phyloP scores from a whole-genome alignment of 2,329 filamentous ascomycete genomes.

The Colletotrichum sp. region DNA sequence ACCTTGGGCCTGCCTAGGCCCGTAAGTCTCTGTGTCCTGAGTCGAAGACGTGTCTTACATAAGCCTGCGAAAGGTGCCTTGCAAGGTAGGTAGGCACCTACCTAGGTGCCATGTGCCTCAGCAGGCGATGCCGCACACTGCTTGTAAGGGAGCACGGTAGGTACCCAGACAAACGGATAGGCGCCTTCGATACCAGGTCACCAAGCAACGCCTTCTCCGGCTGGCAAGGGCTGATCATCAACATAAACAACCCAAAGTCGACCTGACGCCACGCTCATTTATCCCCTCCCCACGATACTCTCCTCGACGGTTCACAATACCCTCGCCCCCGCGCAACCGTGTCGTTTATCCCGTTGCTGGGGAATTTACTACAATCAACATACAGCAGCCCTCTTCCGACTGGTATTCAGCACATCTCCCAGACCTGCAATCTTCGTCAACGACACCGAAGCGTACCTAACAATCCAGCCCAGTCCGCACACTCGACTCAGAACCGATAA shows the following conservation, averaged over 20 bases:
- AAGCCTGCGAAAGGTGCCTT: not conserved
- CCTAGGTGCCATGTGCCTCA: not conserved
- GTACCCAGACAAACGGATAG: not conserved
- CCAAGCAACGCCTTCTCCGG: not conserved
- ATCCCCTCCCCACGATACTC: not conserved
- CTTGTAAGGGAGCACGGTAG: not conserved
- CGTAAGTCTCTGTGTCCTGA: no score
- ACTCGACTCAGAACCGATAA: not conserved
- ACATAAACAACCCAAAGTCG: conserved; percentile 1
- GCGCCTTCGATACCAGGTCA: not conserved
- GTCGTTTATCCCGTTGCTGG: no score
- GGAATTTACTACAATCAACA: not conserved
- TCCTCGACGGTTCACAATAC: not conserved
- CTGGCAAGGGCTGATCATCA: not conserved
- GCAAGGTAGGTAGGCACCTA: no score
- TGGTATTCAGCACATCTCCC: not conserved
- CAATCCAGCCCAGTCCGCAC: not conserved
- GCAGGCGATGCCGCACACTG: not conserved
- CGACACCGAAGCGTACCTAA: not conserved
- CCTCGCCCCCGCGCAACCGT: not conserved
- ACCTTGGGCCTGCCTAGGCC: not conserved
- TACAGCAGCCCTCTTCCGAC: not conserved
- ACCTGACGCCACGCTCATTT: not conserved
- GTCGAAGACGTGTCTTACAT: not conserved
- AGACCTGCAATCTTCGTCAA: not conserved